Evolutionary conservation across 495 filamentous ascomycete genomes (phyloP).

Genomic region (Annulohypoxylon stygium): DNA sequence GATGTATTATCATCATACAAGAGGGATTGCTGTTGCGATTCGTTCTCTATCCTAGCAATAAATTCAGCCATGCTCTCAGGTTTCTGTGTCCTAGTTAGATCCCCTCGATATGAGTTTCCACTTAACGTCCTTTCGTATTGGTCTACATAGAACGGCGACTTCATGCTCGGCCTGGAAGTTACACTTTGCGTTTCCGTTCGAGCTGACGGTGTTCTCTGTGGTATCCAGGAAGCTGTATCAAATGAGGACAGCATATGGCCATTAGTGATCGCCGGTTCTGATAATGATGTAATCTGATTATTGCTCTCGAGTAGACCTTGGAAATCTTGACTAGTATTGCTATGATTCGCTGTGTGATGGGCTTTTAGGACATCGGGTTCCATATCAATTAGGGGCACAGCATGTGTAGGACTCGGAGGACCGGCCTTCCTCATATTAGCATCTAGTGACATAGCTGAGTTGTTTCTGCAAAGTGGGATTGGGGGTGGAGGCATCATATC

Average conservation of each 20-base stretch:
- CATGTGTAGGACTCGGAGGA: background rate
- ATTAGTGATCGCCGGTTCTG: conserved; percentile 11
- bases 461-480: conserved; percentile 25
- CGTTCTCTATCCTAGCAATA: conserved; percentile 56
- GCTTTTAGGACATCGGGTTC: background rate
- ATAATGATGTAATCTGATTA: conserved; percentile 8
- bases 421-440: conserved; percentile 5
- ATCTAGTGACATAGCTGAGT: background rate
- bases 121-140: conserved; percentile 27
- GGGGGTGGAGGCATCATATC: conserved; percentile 51
- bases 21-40: conserved; percentile 33
- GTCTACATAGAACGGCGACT: conserved; percentile 36
- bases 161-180: conserved; percentile 31
- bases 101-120: background rate
- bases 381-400: background rate
- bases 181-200: conserved; percentile 3
- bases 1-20: background rate
- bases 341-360: background rate
- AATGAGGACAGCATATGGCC: conserved; percentile 20
- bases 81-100: background rate
- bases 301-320: background rate
- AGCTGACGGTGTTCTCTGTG: conserved; percentile 32
- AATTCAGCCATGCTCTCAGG: conserved; percentile 55
- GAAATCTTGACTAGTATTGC: background rate
- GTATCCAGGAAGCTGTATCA: conserved; percentile 42